A percentile compares a stretch with the other conserved stretches of the same genome.
These are phyloP conservation scores for Candida incommunis DNA, from an alignment of 805 yeast genomes.

Conservation along the genomic window DNA sequence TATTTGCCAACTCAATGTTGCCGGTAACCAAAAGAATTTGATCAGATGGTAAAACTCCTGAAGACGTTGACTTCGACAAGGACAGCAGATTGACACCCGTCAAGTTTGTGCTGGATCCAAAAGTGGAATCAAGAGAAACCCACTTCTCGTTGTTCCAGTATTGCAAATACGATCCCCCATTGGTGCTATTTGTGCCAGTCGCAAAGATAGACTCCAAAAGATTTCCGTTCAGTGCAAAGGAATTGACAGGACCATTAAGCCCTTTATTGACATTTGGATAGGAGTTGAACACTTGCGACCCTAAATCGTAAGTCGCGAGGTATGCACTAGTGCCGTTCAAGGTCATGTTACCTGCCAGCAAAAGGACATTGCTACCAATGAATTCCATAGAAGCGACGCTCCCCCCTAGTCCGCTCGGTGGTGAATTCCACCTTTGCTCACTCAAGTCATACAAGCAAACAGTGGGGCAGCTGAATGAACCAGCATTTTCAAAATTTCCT, in stretches of 20 bases:
- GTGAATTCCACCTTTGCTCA: constrained; percentile 40
- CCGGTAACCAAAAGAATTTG: constrained; percentile 49
- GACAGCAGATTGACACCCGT: constrained; percentile 32
- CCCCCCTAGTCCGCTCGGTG: constrained; percentile 31
- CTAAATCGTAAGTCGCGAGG: constrained; percentile 44
- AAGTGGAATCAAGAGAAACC: constrained; percentile 28
- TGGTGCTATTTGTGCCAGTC: constrained; percentile 17
- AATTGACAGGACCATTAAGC: constrained; percentile 16
- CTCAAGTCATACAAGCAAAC: constrained; percentile 53
- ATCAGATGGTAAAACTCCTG: constrained; percentile 26
- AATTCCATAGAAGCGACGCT: constrained; percentile 40
- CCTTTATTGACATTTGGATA: constrained; percentile 9
- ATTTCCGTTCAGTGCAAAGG: constrained; percentile 21
- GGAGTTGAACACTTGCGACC: constrained; percentile 17
- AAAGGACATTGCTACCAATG: constrained; percentile 23
- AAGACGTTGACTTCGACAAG: constrained; percentile 17
- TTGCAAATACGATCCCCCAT: constrained; percentile 21
- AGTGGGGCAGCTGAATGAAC: constrained; percentile 40
- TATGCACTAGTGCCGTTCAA: constrained; percentile 24
- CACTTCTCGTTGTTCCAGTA: constrained; percentile 37
- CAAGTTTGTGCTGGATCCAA: constrained; percentile 25
- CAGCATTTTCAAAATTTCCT: constrained; percentile 53
- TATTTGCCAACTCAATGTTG: constrained; percentile 28
- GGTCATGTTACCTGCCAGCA: constrained; percentile 42
- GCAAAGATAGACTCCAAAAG: constrained; percentile 33